phyloP scores from a whole-genome alignment of 129 eudicot species.

The Heracleum sosnowskyi region DNA sequence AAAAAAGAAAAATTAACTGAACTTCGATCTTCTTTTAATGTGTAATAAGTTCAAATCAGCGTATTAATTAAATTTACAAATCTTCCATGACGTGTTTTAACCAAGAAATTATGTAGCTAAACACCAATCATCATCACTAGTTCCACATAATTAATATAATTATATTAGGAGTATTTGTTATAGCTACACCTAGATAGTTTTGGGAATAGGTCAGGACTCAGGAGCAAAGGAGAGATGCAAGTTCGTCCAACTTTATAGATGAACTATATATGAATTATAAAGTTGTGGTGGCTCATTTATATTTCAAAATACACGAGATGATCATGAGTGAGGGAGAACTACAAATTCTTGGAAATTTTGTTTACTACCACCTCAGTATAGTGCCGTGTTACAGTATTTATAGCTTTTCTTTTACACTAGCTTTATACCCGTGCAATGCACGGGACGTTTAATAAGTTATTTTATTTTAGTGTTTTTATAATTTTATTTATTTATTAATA shows the following conservation, averaged over 20 bases:
- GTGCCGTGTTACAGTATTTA: not conserved
- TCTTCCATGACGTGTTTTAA: not conserved
- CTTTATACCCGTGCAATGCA: too few species aligned
- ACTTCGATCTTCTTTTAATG: slow-evolving; percentile 53
- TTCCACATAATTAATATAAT: not conserved
- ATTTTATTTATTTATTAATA: too few species aligned
- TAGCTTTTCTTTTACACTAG: not conserved
- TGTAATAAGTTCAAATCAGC: slow-evolving; percentile 2
- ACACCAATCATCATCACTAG: not conserved
- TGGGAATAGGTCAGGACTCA: not conserved
- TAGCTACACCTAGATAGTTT: not conserved
- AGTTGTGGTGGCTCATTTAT: not conserved
- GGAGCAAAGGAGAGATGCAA: not conserved
- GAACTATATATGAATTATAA: not conserved
- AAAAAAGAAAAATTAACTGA: not conserved
- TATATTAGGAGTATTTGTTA: not conserved
- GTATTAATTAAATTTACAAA: not conserved
- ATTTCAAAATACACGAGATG: not conserved
- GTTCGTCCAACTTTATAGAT: not conserved
- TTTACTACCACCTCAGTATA: not conserved
- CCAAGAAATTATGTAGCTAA: not conserved
- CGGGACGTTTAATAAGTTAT: too few species aligned
- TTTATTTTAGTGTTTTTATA: too few species aligned
- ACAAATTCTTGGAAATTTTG: not conserved
- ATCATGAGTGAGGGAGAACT: not conserved